Evolutionary conservation across 805 yeast species (phyloP).

Genomic region (Nakazawaea ambrosiae): DNA sequence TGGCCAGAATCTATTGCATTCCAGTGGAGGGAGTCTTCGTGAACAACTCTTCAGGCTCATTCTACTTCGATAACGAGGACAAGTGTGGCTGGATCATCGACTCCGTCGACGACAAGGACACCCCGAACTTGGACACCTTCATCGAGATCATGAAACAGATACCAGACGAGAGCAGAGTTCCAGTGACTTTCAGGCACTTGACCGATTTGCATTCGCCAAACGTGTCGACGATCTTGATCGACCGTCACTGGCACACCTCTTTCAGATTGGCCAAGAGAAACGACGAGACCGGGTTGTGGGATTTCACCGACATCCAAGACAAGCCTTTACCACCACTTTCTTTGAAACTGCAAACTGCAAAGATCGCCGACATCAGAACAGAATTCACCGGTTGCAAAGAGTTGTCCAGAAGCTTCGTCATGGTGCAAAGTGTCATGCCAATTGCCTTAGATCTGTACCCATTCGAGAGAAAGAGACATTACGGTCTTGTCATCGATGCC

Average conservation of each 20-base stretch:
- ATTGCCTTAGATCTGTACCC: constrained; percentile 73
- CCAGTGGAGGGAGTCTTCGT: constrained; percentile 83
- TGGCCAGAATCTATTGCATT: constrained; percentile 77
- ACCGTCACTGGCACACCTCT: constrained; percentile 77
- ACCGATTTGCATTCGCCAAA: constrained; percentile 73
- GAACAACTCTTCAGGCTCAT: constrained; percentile 72
- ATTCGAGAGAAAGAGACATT: constrained; percentile 49
- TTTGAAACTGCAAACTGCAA: constrained; percentile 54
- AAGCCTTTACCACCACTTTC: constrained; percentile 53
- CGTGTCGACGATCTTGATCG: constrained; percentile 61
- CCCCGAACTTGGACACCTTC: constrained; percentile 69
- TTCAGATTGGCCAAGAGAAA: constrained; percentile 63
- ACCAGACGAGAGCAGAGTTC: constrained; percentile 69
- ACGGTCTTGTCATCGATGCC: constrained; percentile 81
- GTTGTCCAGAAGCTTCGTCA: constrained; percentile 63
- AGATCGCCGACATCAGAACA: constrained; percentile 61
- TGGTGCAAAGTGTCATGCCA: constrained; percentile 58
- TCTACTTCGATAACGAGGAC: constrained; percentile 51
- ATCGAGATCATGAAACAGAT: constrained; percentile 70
- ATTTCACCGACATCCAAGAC: constrained; percentile 44
- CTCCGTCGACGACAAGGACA: constrained; percentile 65
- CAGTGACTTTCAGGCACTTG: constrained; percentile 67
- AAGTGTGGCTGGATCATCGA: constrained; percentile 77
- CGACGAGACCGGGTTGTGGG: constrained; percentile 52
- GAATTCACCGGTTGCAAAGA: constrained; percentile 46